Percentiles rank a stretch among this genome's conserved stretches.
Evolutionary conservation across 192 early-diverging fungal genomes (phyloP).

Genomic region (Rhizophagus sp.): DNA sequence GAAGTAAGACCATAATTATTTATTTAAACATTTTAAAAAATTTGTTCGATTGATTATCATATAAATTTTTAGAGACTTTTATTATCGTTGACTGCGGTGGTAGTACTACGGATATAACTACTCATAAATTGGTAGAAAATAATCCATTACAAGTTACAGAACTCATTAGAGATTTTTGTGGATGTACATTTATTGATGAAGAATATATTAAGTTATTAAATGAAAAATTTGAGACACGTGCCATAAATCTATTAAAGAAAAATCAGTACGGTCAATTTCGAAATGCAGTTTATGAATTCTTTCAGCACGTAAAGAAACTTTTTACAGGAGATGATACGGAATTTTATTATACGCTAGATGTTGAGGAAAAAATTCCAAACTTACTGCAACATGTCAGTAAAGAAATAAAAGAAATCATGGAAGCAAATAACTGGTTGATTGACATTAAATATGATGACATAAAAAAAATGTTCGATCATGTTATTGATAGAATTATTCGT

Average conservation of each 20-base stretch:
- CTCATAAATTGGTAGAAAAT: neutral
- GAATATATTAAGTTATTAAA: constrained; percentile 45
- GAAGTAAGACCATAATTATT: too few relatives aligned
- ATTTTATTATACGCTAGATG: neutral
- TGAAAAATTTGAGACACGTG: constrained; percentile 41
- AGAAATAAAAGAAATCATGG: constrained; percentile 34
- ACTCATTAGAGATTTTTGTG: constrained; percentile 35
- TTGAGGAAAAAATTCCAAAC: neutral
- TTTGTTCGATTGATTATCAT: too few relatives aligned
- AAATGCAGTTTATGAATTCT: neutral
- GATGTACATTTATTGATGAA: constrained; percentile 43
- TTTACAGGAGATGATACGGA: neutral
- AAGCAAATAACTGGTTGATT: constrained; percentile 47
- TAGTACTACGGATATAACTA: constrained; percentile 46
- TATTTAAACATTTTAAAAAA: too few relatives aligned
- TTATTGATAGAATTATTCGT: constrained; percentile 36
- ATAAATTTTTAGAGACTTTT: constrained; percentile 9
- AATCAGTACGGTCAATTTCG: constrained; percentile 1
- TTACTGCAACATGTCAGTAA: neutral
- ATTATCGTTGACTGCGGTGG: constrained; percentile 49
- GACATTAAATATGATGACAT: constrained; percentile 43
- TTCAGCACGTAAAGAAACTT: too few relatives aligned
- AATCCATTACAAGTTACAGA: constrained; percentile 31
- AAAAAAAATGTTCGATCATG: constrained; percentile 36
- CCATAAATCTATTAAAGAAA: constrained; percentile 37